phyloP scores from a whole-genome alignment of 1,284 basidiomycete species.

The Boletus mariae region DNA sequence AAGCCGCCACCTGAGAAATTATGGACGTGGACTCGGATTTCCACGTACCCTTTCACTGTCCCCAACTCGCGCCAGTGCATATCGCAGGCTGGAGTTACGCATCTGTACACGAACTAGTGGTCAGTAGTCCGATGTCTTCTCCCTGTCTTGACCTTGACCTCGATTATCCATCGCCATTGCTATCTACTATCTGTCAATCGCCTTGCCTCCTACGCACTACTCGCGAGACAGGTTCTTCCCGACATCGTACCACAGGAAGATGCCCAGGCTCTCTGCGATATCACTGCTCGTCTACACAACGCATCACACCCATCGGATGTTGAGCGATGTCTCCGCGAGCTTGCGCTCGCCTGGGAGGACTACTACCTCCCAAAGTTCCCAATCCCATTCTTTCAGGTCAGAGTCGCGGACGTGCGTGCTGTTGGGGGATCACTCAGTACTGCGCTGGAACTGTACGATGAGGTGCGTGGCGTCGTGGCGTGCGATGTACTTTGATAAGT shows the following conservation, averaged over 20 bases:
- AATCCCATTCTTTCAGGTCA: constrained; percentile 32
- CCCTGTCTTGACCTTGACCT: background rate
- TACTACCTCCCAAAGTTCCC: constrained; percentile 32
- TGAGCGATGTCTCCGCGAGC: constrained; percentile 23
- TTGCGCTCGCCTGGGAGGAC: constrained; percentile 31
- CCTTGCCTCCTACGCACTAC: background rate
- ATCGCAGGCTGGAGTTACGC: constrained; percentile 30
- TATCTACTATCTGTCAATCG: background rate
- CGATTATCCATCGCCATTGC: constrained; percentile 10
- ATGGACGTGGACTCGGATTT: constrained; percentile 25
- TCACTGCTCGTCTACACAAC: constrained; percentile 13
- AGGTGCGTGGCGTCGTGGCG: constrained; percentile 18
- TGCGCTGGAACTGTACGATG: constrained; percentile 28
- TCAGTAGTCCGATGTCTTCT: constrained; percentile 13
- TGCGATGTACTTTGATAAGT: background rate
- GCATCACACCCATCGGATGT: constrained; percentile 16
- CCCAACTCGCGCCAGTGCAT: constrained; percentile 26
- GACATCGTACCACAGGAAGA: constrained; percentile 23
- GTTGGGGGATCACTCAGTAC: constrained; percentile 30
- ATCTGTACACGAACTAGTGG: constrained; percentile 25
- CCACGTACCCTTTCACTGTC: constrained; percentile 29
- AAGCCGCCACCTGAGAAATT: background rate
- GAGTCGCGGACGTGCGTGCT: constrained; percentile 32
- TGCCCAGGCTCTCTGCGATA: constrained; percentile 19
- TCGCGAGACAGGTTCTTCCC: constrained; percentile 19